Evolutionary conservation across 768 basidiomycete genomes (phyloP), one percentile per base, ranked within the genome.

Genomic region (Pisolithus albus): DNA sequence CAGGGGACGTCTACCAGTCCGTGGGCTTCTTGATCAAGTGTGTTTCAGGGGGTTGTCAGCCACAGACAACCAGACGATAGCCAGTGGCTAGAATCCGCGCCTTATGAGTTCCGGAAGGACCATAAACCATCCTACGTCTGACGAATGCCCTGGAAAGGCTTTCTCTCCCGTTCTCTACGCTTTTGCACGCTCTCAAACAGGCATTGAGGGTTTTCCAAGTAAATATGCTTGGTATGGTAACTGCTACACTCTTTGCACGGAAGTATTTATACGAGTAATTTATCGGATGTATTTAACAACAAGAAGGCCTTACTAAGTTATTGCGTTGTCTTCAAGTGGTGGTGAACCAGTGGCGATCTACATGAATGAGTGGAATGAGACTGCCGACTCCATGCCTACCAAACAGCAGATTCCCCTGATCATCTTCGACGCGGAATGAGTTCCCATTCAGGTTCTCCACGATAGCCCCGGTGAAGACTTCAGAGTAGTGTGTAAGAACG

Each of bases 1-100:
- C 50, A 64, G 63, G 43, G 1, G 63, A 64, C 46, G 63, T 65
- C 9, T 63, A 59, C 37, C 50, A 56, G 23, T 54, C 57, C 1
- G 53, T 65, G 15, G 53, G 61, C 10, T 45, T 30, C 16, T 51
- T 65, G 64, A 61, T 64, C 44, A 56, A 49, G 46, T 8, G 46
- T 15, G 56, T 61, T 61, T 54, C 59, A 65, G 30, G 51, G 42
- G 24, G 39, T 37, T 0, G 55, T 58, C 4, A 23, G 15, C 8
- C n/a, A 5, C 8, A 19, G n/a, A 4, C 13, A 48, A 46, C 24
- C 34, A 11, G 50, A 52, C 11, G 52, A 46, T 23, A 26, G 36
- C 15, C 49, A 45, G 24, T 53, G 60, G 63, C 32, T 54, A 3
- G 28, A 40, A 1, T 49, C 52, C 1, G 51, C 52, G 37, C 43